These are phyloP conservation scores for Cladosporium cucumerinum DNA, from an alignment of 2,329 filamentous ascomycete species.

Conservation along the genomic window DNA sequence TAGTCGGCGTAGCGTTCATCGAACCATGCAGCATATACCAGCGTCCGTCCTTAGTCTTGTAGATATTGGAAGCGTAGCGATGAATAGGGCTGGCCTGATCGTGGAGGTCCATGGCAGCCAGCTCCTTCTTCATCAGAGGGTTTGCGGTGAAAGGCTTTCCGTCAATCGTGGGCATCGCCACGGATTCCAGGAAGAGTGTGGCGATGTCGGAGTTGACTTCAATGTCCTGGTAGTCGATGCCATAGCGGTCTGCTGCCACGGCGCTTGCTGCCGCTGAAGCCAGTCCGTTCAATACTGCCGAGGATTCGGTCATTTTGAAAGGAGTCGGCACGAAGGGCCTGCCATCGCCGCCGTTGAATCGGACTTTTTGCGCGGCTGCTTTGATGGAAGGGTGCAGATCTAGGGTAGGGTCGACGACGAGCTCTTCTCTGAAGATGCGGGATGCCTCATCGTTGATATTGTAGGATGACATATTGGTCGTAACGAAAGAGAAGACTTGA, in stretches of 20 bases:
- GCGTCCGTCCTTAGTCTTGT: conserved; percentile 44
- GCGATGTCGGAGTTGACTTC: conserved; percentile 15
- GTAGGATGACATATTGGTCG: neutral
- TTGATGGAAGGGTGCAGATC: neutral
- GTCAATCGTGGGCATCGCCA: conserved; percentile 16
- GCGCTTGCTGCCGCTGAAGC: conserved; percentile 6
- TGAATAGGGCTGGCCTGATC: neutral
- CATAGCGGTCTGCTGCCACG: conserved; percentile 7
- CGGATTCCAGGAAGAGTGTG: conserved; percentile 20
- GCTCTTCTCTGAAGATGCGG: neutral
- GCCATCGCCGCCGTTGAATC: conserved; percentile 16
- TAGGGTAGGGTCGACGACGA: neutral
- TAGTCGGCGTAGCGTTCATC: conserved; percentile 46
- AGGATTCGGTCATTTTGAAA: conserved; percentile 53
- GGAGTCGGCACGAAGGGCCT: conserved; percentile 50
- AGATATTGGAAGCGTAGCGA: conserved; percentile 43
- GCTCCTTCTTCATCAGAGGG: neutral
- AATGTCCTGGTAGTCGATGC: conserved; percentile 5
- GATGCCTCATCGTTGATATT: neutral
- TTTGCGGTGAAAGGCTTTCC: neutral
- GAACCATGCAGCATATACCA: conserved; percentile 49
- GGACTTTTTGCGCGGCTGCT: neutral
- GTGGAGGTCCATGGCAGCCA: neutral
- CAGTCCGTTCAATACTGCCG: conserved; percentile 40
- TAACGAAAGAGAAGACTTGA: neutral